phyloP scores from a whole-genome alignment of 2,329 filamentous ascomycete species.

The Epichloe amarillans region DNA sequence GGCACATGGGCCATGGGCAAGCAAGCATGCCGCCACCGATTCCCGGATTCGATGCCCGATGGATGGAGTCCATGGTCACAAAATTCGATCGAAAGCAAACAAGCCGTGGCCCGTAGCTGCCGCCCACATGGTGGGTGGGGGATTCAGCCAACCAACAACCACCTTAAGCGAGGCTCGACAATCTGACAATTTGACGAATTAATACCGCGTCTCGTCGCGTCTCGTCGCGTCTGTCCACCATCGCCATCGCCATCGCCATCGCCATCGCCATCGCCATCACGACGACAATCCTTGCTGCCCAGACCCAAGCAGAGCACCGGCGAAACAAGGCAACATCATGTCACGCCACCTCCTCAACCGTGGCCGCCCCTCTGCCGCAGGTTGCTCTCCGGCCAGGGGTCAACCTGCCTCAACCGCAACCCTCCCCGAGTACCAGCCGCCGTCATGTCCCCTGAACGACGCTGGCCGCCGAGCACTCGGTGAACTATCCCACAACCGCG shows the following conservation, averaged over 20 bases:
- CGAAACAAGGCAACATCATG: conserved; percentile 13
- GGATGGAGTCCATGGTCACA: neutral
- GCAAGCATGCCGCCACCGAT: no score
- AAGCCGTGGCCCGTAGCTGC: neutral
- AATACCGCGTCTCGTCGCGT: conserved; percentile 1
- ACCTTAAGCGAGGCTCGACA: neutral
- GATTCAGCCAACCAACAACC: neutral
- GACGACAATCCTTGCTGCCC: neutral
- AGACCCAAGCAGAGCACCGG: neutral
- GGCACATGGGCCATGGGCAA: no score
- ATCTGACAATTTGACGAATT: neutral
- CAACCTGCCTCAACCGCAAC: conserved; percentile 10
- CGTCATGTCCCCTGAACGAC: conserved; percentile 30
- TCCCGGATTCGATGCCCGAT: no score
- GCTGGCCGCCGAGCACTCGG: conserved; percentile 25
- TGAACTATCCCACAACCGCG: conserved; percentile 28
- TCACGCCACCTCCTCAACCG: conserved; percentile 21
- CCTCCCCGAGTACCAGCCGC: conserved; percentile 38
- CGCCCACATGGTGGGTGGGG: neutral
- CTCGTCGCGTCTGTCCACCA: neutral
- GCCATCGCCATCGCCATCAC: conserved; percentile 1
- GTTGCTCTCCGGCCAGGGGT: conserved; percentile 1
- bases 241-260: conserved; percentile 5
- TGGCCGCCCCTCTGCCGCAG: conserved; percentile 6
- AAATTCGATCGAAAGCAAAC: neutral